Evolutionary conservation across 768 basidiomycete genomes (phyloP).

Genomic region (Mycena rosella): DNA sequence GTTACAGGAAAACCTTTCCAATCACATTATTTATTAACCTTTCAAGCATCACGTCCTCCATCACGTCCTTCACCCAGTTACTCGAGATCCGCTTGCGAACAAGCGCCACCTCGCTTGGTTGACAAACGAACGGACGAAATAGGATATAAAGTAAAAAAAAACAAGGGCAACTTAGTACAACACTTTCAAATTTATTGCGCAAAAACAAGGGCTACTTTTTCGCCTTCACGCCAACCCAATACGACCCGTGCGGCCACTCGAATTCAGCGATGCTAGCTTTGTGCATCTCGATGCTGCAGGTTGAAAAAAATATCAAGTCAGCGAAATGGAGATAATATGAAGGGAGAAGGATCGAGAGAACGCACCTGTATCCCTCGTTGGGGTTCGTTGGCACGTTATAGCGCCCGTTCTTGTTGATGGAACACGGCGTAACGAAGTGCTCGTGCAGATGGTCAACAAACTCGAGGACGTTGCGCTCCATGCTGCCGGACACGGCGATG

Average conservation of each 20-base stretch:
- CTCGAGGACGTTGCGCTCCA: constrained; percentile 95
- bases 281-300: constrained; percentile 89
- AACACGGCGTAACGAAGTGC: constrained; percentile 90
- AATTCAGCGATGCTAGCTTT: constrained; percentile 84
- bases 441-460: constrained; percentile 94
- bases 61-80: no score
- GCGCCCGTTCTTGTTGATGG: constrained; percentile 85
- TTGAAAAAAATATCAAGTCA: neutral
- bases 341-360: neutral
- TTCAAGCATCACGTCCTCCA: no score
- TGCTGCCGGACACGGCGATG: constrained; percentile 89
- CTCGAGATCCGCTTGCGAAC: no score
- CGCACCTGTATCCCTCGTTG: constrained; percentile 83
- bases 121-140: constrained; percentile 23
- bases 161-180: constrained; percentile 9
- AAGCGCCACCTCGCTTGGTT: neutral
- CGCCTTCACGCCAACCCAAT: constrained; percentile 68
- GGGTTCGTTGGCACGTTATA: constrained; percentile 89
- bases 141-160: constrained; percentile 4
- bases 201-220: constrained; percentile 20
- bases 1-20: no score
- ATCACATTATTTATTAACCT: no score
- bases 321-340: neutral
- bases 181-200: neutral
- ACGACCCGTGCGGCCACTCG: constrained; percentile 88